Conservation (phyloP, 1,284 basidiomycete genomes). For the Cutaneotrichosporon spelunceum region DNA sequence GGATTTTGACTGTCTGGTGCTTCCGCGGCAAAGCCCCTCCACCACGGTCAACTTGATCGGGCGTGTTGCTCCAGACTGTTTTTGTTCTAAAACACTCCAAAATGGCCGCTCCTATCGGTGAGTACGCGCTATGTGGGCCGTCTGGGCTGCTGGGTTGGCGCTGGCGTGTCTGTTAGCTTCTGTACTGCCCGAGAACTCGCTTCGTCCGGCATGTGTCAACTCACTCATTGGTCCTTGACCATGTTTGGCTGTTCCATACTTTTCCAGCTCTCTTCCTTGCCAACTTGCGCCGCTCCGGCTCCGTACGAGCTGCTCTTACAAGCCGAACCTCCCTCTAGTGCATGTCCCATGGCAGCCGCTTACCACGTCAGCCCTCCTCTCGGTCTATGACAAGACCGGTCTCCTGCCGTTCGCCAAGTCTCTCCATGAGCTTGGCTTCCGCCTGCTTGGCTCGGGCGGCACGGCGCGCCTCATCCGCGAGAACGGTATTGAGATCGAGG, state of each 20-base stretch:
- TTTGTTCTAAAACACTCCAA: background rate
- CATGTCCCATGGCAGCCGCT: background rate
- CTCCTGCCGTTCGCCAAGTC: conserved; percentile 85
- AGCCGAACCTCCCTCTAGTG: background rate
- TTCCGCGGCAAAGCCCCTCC: too few relatives aligned
- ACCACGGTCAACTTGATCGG: background rate
- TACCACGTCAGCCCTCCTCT: conserved; percentile 72
- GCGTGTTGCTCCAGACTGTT: background rate
- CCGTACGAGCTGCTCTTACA: too few relatives aligned
- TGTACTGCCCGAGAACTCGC: too few relatives aligned
- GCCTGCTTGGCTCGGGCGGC: conserved; percentile 89
- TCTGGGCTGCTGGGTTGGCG: too few relatives aligned
- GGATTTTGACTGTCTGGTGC: too few relatives aligned
- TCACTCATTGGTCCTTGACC: too few relatives aligned
- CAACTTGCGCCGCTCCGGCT: too few relatives aligned
- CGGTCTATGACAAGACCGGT: conserved; percentile 95
- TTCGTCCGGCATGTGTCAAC: too few relatives aligned
- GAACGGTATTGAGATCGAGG: conserved; percentile 88
- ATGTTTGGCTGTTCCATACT: too few relatives aligned
- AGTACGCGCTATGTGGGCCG: too few relatives aligned
- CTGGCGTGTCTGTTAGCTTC: too few relatives aligned
- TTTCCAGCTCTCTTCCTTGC: too few relatives aligned
- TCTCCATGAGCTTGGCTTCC: conserved; percentile 75
- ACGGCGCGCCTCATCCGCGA: conserved; percentile 98
- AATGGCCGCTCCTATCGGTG: conserved; percentile 22